phyloP scores from a whole-genome alignment of 768 basidiomycete species.

The Dioszegia crocea region DNA sequence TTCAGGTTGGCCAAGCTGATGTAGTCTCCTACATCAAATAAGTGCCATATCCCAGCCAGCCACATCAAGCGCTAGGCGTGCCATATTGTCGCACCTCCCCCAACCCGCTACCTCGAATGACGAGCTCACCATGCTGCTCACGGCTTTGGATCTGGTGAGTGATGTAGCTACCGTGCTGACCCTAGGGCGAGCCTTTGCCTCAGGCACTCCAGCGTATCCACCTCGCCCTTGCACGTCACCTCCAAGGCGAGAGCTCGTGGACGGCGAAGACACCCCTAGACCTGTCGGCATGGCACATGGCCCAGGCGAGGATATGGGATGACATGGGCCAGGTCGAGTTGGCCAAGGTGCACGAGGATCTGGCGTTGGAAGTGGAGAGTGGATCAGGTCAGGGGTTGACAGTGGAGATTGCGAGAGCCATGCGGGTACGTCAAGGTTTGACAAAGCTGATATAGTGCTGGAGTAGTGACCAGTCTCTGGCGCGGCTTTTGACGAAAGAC shows the following conservation, averaged over 20 bases:
- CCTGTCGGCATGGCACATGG: constrained; percentile 29
- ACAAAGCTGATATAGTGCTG: neutral
- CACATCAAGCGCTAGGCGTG: constrained; percentile 13
- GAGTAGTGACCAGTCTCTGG: neutral
- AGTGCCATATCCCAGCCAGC: constrained; percentile 7
- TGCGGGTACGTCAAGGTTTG: constrained; percentile 25
- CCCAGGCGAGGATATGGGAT: constrained; percentile 41
- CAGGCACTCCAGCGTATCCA: constrained; percentile 36
- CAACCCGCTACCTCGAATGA: constrained; percentile 31
- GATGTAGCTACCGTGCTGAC: neutral
- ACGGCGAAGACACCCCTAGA: constrained; percentile 19
- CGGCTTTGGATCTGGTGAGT: constrained; percentile 44
- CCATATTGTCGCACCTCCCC: constrained; percentile 27
- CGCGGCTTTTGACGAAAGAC: neutral
- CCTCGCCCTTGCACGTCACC: constrained; percentile 21
- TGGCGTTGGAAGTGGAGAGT: constrained; percentile 20
- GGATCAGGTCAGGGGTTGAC: constrained; percentile 21
- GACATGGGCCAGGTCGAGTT: constrained; percentile 33
- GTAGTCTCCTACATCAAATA: constrained; percentile 20
- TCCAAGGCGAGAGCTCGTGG: constrained; percentile 3
- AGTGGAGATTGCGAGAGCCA: constrained; percentile 27
- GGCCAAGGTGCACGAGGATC: constrained; percentile 35
- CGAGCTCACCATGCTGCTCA: constrained; percentile 40
- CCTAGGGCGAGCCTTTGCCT: constrained; percentile 43
- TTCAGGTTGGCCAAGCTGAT: too few relatives aligned